Conservation (phyloP, 2,329 filamentous ascomycete species). For the Paradendryphiella salina region DNA sequence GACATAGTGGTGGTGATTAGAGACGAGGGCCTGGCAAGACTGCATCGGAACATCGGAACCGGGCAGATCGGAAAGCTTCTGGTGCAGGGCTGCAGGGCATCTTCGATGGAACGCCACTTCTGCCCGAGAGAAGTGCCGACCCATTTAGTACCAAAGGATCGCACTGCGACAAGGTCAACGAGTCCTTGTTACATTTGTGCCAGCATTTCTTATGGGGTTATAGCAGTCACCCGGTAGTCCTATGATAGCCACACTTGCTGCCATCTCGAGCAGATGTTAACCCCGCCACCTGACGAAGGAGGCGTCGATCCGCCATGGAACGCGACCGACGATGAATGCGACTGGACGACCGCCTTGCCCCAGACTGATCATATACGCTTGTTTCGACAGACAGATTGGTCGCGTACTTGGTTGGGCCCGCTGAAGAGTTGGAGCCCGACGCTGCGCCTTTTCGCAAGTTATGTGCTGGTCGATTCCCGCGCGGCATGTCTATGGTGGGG, state of each 20-base stretch:
- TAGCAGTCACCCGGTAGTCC: neutral
- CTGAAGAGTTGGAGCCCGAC: slow-evolving; percentile 30
- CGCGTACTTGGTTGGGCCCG: slow-evolving; percentile 32
- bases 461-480: slow-evolving; percentile 40
- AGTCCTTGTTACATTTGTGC: neutral
- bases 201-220: slow-evolving; percentile 5
- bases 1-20: too few species aligned
- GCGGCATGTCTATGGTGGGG: slow-evolving; percentile 44
- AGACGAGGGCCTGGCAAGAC: neutral
- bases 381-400: slow-evolving; percentile 38
- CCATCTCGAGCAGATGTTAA: slow-evolving; percentile 14
- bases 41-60: slow-evolving; percentile 1
- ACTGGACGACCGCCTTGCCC: slow-evolving; percentile 39
- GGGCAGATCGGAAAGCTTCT: slow-evolving; percentile 2
- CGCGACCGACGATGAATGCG: slow-evolving; percentile 11
- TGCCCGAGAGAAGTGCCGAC: slow-evolving; percentile 13
- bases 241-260: slow-evolving; percentile 6
- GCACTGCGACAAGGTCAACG: neutral
- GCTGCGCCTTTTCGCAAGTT: slow-evolving; percentile 36
- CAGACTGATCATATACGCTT: slow-evolving; percentile 41
- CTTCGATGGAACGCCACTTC: slow-evolving; percentile 22
- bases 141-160: neutral
- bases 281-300: slow-evolving; percentile 21
- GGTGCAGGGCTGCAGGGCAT: slow-evolving; percentile 2
- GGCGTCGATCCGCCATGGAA: slow-evolving; percentile 10